A percentile compares a stretch with the other conserved stretches of the same genome.
phyloP scores from a whole-genome alignment of 345 rosid genomes.

The Ailanthus altissimus region DNA sequence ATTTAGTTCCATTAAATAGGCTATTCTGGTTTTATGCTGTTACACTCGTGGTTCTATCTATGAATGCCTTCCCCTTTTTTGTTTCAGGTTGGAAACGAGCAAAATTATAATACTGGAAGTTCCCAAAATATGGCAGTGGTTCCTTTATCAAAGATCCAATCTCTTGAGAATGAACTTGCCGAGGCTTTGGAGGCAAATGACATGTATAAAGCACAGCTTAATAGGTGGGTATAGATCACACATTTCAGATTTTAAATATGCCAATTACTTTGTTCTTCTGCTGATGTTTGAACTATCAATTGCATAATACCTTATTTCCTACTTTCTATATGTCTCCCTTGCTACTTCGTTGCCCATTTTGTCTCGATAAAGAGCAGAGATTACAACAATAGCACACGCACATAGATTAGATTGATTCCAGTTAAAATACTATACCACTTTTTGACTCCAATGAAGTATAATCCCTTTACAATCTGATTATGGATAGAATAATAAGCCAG shows the following conservation, averaged over 20 bases:
- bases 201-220: conserved; percentile 56
- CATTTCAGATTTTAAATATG: neutral
- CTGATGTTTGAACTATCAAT: neutral
- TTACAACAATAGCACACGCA: neutral
- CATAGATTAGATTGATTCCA: neutral
- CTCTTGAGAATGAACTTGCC: conserved; percentile 52
- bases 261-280: neutral
- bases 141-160: conserved; percentile 41
- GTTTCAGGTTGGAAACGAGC: conserved; percentile 35
- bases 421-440: neutral
- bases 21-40: conserved; percentile 5
- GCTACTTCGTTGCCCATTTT: neutral
- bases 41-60: neutral
- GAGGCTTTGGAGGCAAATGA: conserved; percentile 60
- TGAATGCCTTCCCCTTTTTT: neutral
- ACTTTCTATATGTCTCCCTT: neutral
- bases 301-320: neutral
- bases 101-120: conserved; percentile 19
- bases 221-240: conserved; percentile 35
- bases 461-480: neutral
- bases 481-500: neutral
- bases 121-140: conserved; percentile 26
- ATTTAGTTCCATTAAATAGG: conserved; percentile 1
- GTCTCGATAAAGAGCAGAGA: no score
- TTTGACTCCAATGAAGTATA: neutral